Evolutionary conservation across 805 yeast species (phyloP), one percentile per base, ranked within the genome.

Genomic region (Barnettozyma sucrosica): DNA sequence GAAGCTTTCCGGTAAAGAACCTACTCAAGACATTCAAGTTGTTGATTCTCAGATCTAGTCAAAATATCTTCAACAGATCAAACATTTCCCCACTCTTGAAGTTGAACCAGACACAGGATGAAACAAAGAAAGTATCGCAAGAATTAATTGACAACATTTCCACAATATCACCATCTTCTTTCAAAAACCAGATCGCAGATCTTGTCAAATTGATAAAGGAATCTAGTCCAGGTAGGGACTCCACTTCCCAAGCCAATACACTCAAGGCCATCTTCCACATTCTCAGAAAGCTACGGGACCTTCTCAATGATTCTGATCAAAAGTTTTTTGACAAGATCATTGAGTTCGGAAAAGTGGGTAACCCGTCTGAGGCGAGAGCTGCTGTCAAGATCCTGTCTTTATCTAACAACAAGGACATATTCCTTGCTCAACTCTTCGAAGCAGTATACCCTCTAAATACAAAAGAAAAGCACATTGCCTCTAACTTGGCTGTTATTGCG

Each of bases 191-290:
- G 55, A 68, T 83, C 9, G 65, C 70, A 5, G 72, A 74, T 7
- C 66, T 89, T 47, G 68, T 73, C 4, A 63, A 68, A 0, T 55
- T 70, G 10, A 62, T 80, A 3, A 64, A 64, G 47, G 50, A 55
- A 16, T 54, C 55, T 19, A 47, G 33, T 44, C 63, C 67, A 5
- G 44, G 46, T 11, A 64, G 59, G 1, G 48, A 48, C 0, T 51
- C 49, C 4, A 46, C 57, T 2, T 41, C 49, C 4, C 52, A 55
- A 43, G 48, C 52, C 10, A 60, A 55, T 7, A 74, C 79, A 4
- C 63, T 88, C 53, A 80, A 74, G 55, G 80, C 90, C 0, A 63
- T 84, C 2, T 79, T 72, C 56, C 82, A 81, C 52, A 79, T 83
- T 47, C 70, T 77, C 25, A 71, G 73, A 45, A 74, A 74, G 39